A percentile compares a stretch with the other conserved stretches of the same genome.
These are phyloP conservation scores for Fusarium albidum DNA, from an alignment of 2,329 filamentous ascomycete genomes.

Conservation along the genomic window DNA sequence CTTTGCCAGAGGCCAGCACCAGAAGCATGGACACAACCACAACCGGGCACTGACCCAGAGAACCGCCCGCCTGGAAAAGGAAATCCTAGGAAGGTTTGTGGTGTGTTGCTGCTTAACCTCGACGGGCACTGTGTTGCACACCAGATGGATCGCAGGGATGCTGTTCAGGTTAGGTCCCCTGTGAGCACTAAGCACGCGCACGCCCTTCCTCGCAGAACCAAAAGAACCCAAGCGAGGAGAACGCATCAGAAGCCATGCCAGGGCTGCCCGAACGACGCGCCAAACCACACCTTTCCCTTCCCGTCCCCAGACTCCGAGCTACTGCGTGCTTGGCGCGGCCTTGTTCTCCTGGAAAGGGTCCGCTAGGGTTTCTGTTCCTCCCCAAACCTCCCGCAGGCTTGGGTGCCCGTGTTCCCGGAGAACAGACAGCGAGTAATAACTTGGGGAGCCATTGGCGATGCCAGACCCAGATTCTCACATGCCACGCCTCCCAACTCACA, in stretches of 20 bases:
- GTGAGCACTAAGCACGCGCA: slow-evolving; percentile 21
- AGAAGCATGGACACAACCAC: neutral
- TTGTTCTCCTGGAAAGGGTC: slow-evolving; percentile 22
- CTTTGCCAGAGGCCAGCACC: neutral
- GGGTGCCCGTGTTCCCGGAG: neutral
- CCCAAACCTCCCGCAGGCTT: neutral
- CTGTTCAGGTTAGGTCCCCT: slow-evolving; percentile 30
- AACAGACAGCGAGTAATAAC: no score
- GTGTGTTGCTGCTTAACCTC: slow-evolving; percentile 11
- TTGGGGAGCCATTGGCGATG: no score
- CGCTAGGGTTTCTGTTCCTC: neutral
- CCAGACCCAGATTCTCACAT: slow-evolving; percentile 8
- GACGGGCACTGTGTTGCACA: slow-evolving; percentile 25
- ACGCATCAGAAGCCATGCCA: neutral
- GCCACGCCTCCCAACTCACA: slow-evolving; percentile 7
- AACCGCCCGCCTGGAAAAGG: slow-evolving; percentile 32
- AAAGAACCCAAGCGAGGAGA: slow-evolving; percentile 26
- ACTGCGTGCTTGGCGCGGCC: slow-evolving; percentile 28
- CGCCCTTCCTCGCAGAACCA: slow-evolving; percentile 13
- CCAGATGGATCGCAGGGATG: slow-evolving; percentile 11
- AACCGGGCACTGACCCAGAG: slow-evolving; percentile 1
- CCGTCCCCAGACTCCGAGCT: slow-evolving; percentile 33
- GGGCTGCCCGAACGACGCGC: slow-evolving; percentile 8
- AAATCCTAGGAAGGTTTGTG: slow-evolving; percentile 29
- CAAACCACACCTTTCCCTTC: slow-evolving; percentile 36